These are phyloP conservation scores for Alnus rubra DNA, from an alignment of 306 rosid species.

Conservation along the genomic window DNA sequence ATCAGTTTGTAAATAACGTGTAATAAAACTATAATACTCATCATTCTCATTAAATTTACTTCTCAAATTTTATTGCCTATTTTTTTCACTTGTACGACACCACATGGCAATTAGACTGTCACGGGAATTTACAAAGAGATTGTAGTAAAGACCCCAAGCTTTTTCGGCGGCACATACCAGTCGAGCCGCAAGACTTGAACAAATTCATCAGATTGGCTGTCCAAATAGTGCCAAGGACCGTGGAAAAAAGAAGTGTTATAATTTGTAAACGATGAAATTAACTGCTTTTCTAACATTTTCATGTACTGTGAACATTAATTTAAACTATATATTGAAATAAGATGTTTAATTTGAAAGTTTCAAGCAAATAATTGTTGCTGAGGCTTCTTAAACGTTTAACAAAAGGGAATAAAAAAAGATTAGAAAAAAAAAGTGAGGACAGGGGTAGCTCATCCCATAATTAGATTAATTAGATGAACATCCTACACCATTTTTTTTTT, in stretches of 20 bases:
- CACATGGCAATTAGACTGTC: too few species aligned
- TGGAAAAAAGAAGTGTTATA: background rate
- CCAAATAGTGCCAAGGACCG: too few species aligned
- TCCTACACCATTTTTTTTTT: slow-evolving; percentile 47
- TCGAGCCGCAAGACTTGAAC: too few species aligned
- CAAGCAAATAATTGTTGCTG: slow-evolving; percentile 20
- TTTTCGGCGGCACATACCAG: too few species aligned
- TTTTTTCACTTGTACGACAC: too few species aligned
- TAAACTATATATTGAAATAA: background rate
- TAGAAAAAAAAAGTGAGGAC: slow-evolving; percentile 16
- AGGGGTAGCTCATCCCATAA: slow-evolving; percentile 52
- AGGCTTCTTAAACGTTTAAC: background rate
- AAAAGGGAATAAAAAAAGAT: background rate
- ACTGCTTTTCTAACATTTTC: background rate
- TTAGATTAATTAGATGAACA: slow-evolving; percentile 72
- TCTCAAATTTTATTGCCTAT: too few species aligned
- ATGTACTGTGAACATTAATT: background rate
- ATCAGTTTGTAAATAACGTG: too few species aligned
- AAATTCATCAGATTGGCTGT: too few species aligned
- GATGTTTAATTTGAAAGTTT: background rate
- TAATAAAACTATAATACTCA: too few species aligned
- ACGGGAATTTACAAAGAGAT: too few species aligned
- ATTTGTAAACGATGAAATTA: background rate
- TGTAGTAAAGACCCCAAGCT: too few species aligned
- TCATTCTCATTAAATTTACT: too few species aligned